Evolutionary conservation across 305 asterid genomes (phyloP).

Genomic region (Fraxinus nigra): DNA sequence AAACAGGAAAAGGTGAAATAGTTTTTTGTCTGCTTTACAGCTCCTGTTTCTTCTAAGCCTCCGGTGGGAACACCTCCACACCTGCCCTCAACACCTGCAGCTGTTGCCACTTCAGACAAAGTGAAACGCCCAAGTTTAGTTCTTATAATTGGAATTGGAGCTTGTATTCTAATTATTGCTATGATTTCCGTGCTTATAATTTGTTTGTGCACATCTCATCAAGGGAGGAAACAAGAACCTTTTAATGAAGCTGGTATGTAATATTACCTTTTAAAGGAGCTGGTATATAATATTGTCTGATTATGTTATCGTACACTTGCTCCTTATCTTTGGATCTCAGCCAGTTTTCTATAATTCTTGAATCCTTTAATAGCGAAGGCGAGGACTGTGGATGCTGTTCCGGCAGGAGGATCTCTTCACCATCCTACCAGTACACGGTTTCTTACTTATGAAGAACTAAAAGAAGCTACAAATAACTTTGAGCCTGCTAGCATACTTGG

Average conservation of each 20-base stretch:
- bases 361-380: constrained; percentile 44
- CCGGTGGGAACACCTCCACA: constrained; percentile 54
- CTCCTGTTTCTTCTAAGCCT: constrained; percentile 62
- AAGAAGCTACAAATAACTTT: constrained; percentile 86
- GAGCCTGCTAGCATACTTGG: constrained; percentile 75
- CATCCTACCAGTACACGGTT: constrained; percentile 86
- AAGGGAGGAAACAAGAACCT: constrained; percentile 43
- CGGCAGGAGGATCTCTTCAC: constrained; percentile 66
- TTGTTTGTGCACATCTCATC: constrained; percentile 58
- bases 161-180: constrained; percentile 56
- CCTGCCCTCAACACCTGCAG: constrained; percentile 61
- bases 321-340: constrained; percentile 17
- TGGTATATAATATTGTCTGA: constrained; percentile 40
- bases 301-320: background rate
- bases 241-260: constrained; percentile 61
- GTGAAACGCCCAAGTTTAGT: constrained; percentile 54
- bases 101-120: constrained; percentile 41
- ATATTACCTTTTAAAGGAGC: constrained; percentile 42
- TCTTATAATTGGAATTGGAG: constrained; percentile 70
- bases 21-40: constrained; percentile 41
- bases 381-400: constrained; percentile 42
- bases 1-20: constrained; percentile 16
- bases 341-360: constrained; percentile 10
- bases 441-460: constrained; percentile 83
- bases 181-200: constrained; percentile 48